Conservation (phyloP, 1,139 yeast species). For the Nakaseomyces nivariensis region DNA sequence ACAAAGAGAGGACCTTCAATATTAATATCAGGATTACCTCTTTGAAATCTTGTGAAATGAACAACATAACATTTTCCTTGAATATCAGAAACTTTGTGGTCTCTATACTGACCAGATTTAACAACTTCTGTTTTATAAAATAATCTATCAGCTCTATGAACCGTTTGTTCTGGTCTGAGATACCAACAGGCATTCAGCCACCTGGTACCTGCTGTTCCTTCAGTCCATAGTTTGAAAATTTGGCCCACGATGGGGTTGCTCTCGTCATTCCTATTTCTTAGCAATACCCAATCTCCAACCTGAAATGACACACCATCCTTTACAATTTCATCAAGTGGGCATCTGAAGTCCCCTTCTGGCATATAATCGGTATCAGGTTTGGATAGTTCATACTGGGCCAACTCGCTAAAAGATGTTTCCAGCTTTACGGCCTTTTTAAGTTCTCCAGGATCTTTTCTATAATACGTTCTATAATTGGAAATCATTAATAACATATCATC, state of each 20-base stretch:
- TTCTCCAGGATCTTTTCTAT: conserved; percentile 45
- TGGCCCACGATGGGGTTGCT: conserved; percentile 90
- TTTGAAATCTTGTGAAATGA: conserved; percentile 85
- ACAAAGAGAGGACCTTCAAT: conserved; percentile 77
- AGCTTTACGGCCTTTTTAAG: conserved; percentile 51
- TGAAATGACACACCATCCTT: conserved; percentile 63
- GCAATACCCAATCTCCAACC: conserved; percentile 93
- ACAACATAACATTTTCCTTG: conserved; percentile 92
- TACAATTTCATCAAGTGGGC: conserved; percentile 68
- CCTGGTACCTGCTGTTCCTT: conserved; percentile 61
- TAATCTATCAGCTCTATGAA: conserved; percentile 79
- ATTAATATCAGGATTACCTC: conserved; percentile 87
- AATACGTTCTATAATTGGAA: conserved; percentile 59
- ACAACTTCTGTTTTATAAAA: conserved; percentile 92
- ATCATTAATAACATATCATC: conserved; percentile 69
- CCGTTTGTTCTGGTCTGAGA: conserved; percentile 94
- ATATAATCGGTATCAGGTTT: conserved; percentile 77
- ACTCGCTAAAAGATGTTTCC: conserved; percentile 50
- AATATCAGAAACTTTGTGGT: conserved; percentile 79
- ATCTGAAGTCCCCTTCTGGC: conserved; percentile 58
- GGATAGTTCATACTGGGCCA: conserved; percentile 61
- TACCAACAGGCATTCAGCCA: conserved; percentile 98
- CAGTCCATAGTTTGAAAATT: conserved; percentile 82
- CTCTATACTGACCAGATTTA: conserved; percentile 94
- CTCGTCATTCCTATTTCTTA: conserved; percentile 78